Evolutionary conservation across 1,139 yeast species (phyloP).

Genomic region (Pichia sp.): DNA sequence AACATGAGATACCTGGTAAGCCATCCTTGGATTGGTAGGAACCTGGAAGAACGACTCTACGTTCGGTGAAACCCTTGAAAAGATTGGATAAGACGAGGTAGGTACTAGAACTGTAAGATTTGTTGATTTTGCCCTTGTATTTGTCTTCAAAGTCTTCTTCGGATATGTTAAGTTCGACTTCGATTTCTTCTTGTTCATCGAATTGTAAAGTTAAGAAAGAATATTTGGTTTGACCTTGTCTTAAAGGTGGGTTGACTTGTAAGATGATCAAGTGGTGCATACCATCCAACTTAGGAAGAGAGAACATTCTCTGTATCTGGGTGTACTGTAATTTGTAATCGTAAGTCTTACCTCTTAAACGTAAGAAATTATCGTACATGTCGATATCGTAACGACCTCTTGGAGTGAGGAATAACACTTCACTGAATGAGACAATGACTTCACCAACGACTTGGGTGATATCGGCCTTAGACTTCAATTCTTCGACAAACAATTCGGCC

Average conservation of each 20-base stretch:
- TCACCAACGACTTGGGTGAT: constrained; percentile 96
- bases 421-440: constrained; percentile 93
- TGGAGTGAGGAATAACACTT: constrained; percentile 91
- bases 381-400: constrained; percentile 98
- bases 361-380: constrained; percentile 83
- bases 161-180: constrained; percentile 81
- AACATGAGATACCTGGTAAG: constrained; percentile 88
- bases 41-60: constrained; percentile 87
- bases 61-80: constrained; percentile 85
- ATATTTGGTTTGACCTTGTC: constrained; percentile 96
- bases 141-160: constrained; percentile 78
- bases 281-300: constrained; percentile 94
- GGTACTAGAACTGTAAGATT: constrained; percentile 78
- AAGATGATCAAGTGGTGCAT: constrained; percentile 82
- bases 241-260: constrained; percentile 92
- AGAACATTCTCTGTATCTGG: constrained; percentile 86
- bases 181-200: constrained; percentile 85
- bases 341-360: constrained; percentile 96
- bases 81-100: constrained; percentile 88
- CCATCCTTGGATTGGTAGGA: constrained; percentile 67
- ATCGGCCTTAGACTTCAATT: constrained; percentile 91
- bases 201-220: constrained; percentile 92
- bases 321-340: constrained; percentile 93
- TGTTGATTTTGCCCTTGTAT: constrained; percentile 75
- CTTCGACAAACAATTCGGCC: constrained; percentile 86